phyloP scores from a whole-genome alignment of 2,329 filamentous ascomycete genomes.

The Cercospora janseana region DNA sequence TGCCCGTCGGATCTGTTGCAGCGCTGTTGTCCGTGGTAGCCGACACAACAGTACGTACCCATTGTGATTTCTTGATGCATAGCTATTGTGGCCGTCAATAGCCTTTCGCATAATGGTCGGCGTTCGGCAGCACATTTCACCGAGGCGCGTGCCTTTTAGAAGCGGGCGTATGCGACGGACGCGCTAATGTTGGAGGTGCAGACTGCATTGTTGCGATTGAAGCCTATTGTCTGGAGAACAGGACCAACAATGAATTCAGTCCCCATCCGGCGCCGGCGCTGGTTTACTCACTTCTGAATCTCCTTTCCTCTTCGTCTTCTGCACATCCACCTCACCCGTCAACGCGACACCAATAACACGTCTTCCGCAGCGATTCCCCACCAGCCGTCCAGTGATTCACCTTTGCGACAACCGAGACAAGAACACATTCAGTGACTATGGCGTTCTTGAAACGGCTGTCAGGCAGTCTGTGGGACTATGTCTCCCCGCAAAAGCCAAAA shows the following conservation, averaged over 20 bases:
- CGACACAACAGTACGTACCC: no score
- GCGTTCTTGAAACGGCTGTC: slow-evolving; percentile 36
- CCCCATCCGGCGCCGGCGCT: slow-evolving; percentile 10
- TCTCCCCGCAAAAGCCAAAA: slow-evolving; percentile 44
- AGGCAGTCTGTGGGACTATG: slow-evolving; percentile 43
- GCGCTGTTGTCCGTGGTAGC: no score
- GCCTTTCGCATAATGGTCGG: no score
- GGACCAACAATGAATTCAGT: slow-evolving; percentile 2
- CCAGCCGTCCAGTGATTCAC: neutral
- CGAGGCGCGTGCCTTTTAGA: neutral
- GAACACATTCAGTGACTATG: slow-evolving; percentile 13
- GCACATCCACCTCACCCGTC: neutral
- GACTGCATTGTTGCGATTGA: slow-evolving; percentile 1
- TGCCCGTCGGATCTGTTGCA: no score
- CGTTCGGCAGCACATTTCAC: no score
- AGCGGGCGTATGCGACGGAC: slow-evolving; percentile 2
- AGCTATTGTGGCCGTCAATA: no score
- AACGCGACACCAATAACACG: neutral
- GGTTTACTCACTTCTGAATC: slow-evolving; percentile 4
- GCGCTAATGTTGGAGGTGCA: slow-evolving; percentile 5
- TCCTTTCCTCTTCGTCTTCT: slow-evolving; percentile 10
- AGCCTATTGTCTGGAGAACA: slow-evolving; percentile 6
- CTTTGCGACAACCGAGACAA: neutral
- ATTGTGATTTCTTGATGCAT: no score
- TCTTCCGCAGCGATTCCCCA: neutral